Conservation (phyloP, 768 basidiomycete species). For the Tubosaeta brunneosetosa region DNA sequence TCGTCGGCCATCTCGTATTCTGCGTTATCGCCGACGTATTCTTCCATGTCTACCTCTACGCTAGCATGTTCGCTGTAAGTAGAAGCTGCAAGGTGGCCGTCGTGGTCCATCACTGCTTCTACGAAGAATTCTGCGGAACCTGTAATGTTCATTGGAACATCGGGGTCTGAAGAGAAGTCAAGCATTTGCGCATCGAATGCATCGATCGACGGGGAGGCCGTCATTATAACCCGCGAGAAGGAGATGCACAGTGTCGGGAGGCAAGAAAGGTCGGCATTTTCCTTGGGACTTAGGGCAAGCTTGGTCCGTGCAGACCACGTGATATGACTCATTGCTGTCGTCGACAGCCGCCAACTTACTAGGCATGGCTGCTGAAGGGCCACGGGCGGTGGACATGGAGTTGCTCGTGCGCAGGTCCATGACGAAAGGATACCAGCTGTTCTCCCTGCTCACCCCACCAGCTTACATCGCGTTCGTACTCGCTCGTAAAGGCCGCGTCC, state of each 20-base stretch:
- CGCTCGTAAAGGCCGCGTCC: constrained; percentile 48
- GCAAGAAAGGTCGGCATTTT: constrained; percentile 15
- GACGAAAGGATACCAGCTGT: constrained; percentile 62
- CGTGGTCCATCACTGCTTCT: constrained; percentile 60
- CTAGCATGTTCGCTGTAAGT: constrained; percentile 34
- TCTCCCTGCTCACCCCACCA: constrained; percentile 61
- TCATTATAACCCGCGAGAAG: constrained; percentile 18
- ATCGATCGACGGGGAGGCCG: constrained; percentile 37
- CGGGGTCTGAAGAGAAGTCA: constrained; percentile 52
- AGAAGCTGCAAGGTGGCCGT: constrained; percentile 31
- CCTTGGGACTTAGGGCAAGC: constrained; percentile 27
- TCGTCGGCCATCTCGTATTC: constrained; percentile 47
- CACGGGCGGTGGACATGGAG: constrained; percentile 53
- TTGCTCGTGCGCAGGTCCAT: constrained; percentile 63
- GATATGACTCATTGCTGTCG: constrained; percentile 3
- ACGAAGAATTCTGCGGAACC: constrained; percentile 45
- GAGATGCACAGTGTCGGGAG: constrained; percentile 13
- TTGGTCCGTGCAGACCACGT: constrained; percentile 31
- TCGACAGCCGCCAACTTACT: not conserved
- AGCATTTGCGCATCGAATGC: constrained; percentile 61
- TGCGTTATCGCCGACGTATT: constrained; percentile 40
- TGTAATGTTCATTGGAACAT: constrained; percentile 53
- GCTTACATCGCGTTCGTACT: constrained; percentile 52
- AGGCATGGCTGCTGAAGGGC: constrained; percentile 14
- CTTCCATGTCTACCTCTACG: constrained; percentile 67